A percentile compares a stretch with the other conserved stretches of the same genome.
Evolutionary conservation across 2,329 filamentous ascomycete species (phyloP).

Genomic region (Cordyceps militaris): DNA sequence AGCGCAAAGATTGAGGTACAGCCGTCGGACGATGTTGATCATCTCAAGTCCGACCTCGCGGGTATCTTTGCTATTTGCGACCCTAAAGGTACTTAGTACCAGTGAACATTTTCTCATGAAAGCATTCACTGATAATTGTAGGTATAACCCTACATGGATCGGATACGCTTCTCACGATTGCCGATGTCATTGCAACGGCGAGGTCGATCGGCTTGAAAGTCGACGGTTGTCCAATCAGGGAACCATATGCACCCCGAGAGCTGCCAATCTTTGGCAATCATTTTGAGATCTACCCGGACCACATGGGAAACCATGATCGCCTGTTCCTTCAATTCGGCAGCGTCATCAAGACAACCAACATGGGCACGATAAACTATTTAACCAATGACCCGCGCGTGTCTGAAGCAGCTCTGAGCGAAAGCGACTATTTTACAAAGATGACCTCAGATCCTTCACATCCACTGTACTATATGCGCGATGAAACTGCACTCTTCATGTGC

Average conservation of each 20-base stretch:
- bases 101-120: not conserved
- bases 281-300: slow-evolving; percentile 44
- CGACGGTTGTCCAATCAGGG: slow-evolving; percentile 25
- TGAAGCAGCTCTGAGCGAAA: slow-evolving; percentile 34
- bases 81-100: not conserved
- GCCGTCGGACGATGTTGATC: not conserved
- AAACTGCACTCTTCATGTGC: slow-evolving; percentile 31
- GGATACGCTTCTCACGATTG: not conserved
- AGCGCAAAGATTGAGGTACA: not conserved
- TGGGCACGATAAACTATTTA: slow-evolving; percentile 37
- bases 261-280: slow-evolving; percentile 38
- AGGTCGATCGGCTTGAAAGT: not conserved
- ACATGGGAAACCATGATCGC: slow-evolving; percentile 43
- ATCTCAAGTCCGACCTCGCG: not conserved
- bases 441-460: slow-evolving; percentile 40
- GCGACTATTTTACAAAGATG: slow-evolving; percentile 40
- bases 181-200: not conserved
- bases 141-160: not conserved
- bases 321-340: slow-evolving; percentile 41
- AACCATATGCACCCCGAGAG: slow-evolving; percentile 37
- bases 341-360: slow-evolving; percentile 39
- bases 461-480: slow-evolving; percentile 28
- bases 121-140: not conserved
- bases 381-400: slow-evolving; percentile 39
- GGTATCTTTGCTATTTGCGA: not conserved